Conservation (phyloP, 1,139 yeast species). For the Candida sp. region DNA sequence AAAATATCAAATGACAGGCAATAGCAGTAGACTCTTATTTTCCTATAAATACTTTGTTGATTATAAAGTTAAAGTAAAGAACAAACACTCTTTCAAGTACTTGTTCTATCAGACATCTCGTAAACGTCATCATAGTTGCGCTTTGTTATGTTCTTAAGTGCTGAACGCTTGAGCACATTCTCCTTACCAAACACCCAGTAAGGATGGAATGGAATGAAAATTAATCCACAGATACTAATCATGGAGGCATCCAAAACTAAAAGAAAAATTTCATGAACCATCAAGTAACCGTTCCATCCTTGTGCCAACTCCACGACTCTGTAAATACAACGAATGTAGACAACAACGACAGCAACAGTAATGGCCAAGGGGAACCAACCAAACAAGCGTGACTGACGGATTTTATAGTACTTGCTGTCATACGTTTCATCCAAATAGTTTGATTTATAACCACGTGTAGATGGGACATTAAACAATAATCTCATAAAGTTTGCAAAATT, state of each 20-base stretch:
- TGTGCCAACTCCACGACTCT: slow-evolving; percentile 77
- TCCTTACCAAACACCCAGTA: slow-evolving; percentile 51
- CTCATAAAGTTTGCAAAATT: slow-evolving; percentile 29
- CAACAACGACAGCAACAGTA: slow-evolving; percentile 52
- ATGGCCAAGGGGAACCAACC: slow-evolving; percentile 52
- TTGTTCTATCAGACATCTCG: no score
- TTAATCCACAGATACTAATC: slow-evolving; percentile 47
- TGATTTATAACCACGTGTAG: slow-evolving; percentile 16
- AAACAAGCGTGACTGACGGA: slow-evolving; percentile 45
- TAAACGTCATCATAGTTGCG: no score
- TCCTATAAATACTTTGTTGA: no score
- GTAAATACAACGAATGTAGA: slow-evolving; percentile 75
- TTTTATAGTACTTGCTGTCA: slow-evolving; percentile 38
- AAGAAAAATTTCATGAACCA: slow-evolving; percentile 70
- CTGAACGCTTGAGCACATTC: slow-evolving; percentile 14
- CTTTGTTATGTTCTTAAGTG: no score
- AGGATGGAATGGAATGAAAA: slow-evolving; percentile 63
- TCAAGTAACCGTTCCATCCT: slow-evolving; percentile 76
- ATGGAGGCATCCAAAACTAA: slow-evolving; percentile 76
- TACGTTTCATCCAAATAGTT: slow-evolving; percentile 29
- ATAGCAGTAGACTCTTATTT: no score
- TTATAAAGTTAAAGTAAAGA: no score
- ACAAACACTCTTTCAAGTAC: no score
- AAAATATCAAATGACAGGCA: no score
- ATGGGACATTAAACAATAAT: slow-evolving; percentile 26